phyloP scores from a whole-genome alignment of 106 monocot species.

The Dioscorea dumetorum region DNA sequence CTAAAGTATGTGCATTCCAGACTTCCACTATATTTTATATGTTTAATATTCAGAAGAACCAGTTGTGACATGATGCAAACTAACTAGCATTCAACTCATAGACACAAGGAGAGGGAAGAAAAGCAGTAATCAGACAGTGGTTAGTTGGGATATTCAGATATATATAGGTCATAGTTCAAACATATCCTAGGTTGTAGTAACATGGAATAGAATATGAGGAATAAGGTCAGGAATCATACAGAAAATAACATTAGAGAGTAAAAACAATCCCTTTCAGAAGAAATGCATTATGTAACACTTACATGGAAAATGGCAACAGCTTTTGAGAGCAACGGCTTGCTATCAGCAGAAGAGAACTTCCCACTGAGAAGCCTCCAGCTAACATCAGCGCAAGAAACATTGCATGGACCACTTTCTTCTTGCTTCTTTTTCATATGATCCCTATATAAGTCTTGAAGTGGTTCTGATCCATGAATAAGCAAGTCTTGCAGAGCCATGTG shows the following conservation, averaged over 20 bases:
- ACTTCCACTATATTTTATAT: too few relatives aligned
- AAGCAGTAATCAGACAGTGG: too few relatives aligned
- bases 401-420: slow-evolving; percentile 37
- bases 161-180: too few relatives aligned
- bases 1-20: too few relatives aligned
- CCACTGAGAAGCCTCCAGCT: slow-evolving; percentile 91
- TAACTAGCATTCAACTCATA: too few relatives aligned
- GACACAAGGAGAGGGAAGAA: too few relatives aligned
- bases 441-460: slow-evolving; percentile 26
- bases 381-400: slow-evolving; percentile 29
- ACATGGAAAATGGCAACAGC: slow-evolving; percentile 84
- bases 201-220: too few relatives aligned
- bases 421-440: slow-evolving; percentile 60
- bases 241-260: not conserved
- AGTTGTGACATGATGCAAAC: too few relatives aligned
- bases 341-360: slow-evolving; percentile 44
- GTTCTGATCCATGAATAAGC: slow-evolving; percentile 38
- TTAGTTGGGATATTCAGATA: too few relatives aligned
- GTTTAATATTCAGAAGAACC: too few relatives aligned
- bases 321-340: slow-evolving; percentile 62
- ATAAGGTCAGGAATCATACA: not conserved
- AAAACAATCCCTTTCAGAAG: not conserved
- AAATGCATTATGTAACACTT: slow-evolving; percentile 10
- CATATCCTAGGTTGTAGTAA: too few relatives aligned
- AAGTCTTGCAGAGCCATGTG: slow-evolving; percentile 47